These are phyloP conservation scores for Hemileccinum rubropunctum DNA, from an alignment of 768 basidiomycete genomes.

Conservation along the genomic window DNA sequence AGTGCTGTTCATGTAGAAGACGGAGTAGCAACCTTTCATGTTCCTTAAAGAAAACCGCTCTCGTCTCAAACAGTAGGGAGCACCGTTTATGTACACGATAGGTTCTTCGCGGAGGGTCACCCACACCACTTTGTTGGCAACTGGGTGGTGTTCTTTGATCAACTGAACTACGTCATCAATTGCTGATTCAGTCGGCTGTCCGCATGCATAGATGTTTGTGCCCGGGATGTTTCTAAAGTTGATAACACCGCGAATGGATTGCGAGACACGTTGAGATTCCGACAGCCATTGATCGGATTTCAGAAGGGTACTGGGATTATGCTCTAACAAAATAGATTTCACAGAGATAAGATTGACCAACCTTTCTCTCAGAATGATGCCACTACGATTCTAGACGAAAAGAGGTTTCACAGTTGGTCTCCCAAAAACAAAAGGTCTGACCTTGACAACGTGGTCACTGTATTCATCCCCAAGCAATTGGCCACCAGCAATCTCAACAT, in stretches of 20 bases:
- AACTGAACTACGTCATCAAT: conserved; percentile 74
- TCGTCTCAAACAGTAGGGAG: conserved; percentile 84
- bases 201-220: conserved; percentile 86
- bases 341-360: conserved; percentile 33
- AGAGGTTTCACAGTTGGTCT: not conserved
- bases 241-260: conserved; percentile 85
- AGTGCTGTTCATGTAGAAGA: not conserved
- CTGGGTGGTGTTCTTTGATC: conserved; percentile 60
- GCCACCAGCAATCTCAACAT: conserved; percentile 73
- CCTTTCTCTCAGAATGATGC: conserved; percentile 91
- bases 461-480: conserved; percentile 94
- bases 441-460: conserved; percentile 90
- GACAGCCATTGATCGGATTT: conserved; percentile 93
- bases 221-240: conserved; percentile 86
- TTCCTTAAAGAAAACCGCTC: conserved; percentile 88
- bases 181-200: conserved; percentile 86
- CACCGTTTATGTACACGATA: conserved; percentile 88
- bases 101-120: conserved; percentile 93
- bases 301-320: conserved; percentile 60
- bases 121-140: conserved; percentile 73
- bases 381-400: conserved; percentile 74
- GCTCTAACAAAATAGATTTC: not conserved
- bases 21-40: conserved; percentile 68
- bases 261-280: conserved; percentile 61
- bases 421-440: conserved; percentile 28